A percentile compares a stretch with the other conserved stretches of the same genome.
phyloP scores from a whole-genome alignment of 2,329 filamentous ascomycete genomes.

The Aspergillus ustus region DNA sequence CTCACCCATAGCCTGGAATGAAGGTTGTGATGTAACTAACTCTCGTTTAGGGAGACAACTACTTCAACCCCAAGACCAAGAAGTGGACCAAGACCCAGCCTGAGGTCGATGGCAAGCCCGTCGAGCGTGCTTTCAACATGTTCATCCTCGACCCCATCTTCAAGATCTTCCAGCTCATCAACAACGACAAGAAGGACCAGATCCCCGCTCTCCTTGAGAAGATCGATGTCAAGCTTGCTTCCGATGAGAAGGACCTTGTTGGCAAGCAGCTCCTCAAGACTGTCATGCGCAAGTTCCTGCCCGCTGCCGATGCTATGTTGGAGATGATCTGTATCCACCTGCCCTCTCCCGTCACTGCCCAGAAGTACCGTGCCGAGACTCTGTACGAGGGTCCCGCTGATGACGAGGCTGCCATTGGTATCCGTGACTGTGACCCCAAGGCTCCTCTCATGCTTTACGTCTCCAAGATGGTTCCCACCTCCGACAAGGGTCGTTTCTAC shows the following conservation, averaged over 20 bases:
- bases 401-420: slow-evolving; percentile 90
- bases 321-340: slow-evolving; percentile 99
- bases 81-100: slow-evolving; percentile 91
- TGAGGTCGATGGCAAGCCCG: slow-evolving; percentile 80
- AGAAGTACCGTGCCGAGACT: slow-evolving; percentile 97
- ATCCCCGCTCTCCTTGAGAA: slow-evolving; percentile 81
- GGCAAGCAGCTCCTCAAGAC: slow-evolving; percentile 98
- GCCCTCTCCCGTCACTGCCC: slow-evolving; percentile 91
- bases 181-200: slow-evolving; percentile 99
- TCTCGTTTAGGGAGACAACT: slow-evolving; percentile 78
- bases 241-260: slow-evolving; percentile 89
- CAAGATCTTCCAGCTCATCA: slow-evolving; percentile 95
- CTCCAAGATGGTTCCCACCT: slow-evolving; percentile 99
- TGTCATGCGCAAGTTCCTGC: slow-evolving; percentile 98
- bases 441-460: slow-evolving; percentile 99
- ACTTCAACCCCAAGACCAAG: slow-evolving; percentile 99
- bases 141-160: slow-evolving; percentile 99
- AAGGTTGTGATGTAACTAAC: neutral
- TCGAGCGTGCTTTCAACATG: slow-evolving; percentile 99
- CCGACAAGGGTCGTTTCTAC: slow-evolving; percentile 99
- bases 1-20: slow-evolving; percentile 24
- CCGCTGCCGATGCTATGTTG: slow-evolving; percentile 94
- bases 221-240: slow-evolving; percentile 88
- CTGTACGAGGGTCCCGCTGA: slow-evolving; percentile 97
- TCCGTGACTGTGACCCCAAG: slow-evolving; percentile 98